These are phyloP conservation scores for Leccinum obscurum DNA, from an alignment of 768 basidiomycete species.

Conservation along the genomic window DNA sequence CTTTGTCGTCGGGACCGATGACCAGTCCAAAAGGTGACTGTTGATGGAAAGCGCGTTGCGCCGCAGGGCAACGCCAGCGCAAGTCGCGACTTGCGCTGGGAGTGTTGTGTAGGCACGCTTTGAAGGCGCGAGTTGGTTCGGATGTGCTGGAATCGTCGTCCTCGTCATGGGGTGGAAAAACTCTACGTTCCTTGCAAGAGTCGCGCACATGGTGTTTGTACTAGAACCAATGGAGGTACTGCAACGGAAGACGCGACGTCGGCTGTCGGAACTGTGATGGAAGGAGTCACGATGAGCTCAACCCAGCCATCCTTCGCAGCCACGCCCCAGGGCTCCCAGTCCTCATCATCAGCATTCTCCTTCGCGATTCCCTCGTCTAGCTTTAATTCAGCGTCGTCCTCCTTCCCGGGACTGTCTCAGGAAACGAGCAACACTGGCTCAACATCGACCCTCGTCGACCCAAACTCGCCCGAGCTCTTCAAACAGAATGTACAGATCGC, in stretches of 20 bases:
- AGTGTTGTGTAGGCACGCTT: no score
- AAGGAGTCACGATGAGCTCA: constrained; percentile 9
- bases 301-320: constrained; percentile 13
- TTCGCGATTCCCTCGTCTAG: constrained; percentile 20
- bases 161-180: background rate
- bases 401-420: constrained; percentile 30
- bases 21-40: constrained; percentile 1
- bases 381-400: constrained; percentile 6
- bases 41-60: constrained; percentile 17
- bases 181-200: no score
- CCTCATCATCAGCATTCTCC: constrained; percentile 18
- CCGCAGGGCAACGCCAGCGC: no score
- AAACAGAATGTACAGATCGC: constrained; percentile 54
- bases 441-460: constrained; percentile 37
- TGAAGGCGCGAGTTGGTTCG: constrained; percentile 19
- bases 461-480: constrained; percentile 62
- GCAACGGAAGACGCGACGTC: constrained; percentile 30
- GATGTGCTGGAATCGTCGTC: constrained; percentile 29
- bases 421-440: constrained; percentile 17
- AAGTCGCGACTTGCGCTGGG: no score
- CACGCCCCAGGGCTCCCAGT: constrained; percentile 16
- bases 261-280: constrained; percentile 29
- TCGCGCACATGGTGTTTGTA: no score
- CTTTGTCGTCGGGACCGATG: background rate
- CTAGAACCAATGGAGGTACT: constrained; percentile 30